Evolutionary conservation across 1,139 yeast genomes (phyloP).

Genomic region (Pneumocystis carinii): DNA sequence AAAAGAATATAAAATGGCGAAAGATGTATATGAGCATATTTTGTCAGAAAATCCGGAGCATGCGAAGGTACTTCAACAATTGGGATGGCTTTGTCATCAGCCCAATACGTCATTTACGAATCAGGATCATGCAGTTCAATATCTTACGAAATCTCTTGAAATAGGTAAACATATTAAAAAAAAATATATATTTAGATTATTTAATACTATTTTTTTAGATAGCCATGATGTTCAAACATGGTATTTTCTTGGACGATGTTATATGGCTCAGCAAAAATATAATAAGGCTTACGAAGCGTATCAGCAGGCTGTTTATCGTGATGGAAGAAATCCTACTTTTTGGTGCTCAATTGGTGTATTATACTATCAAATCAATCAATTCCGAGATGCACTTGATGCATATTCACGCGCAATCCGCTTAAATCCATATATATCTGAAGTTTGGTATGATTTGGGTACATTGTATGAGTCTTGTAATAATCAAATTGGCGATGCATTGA

Average conservation of each 20-base stretch:
- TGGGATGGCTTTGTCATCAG: constrained; percentile 91
- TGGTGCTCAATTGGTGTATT: constrained; percentile 98
- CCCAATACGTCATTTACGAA: constrained; percentile 58
- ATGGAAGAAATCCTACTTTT: constrained; percentile 89
- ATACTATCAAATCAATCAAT: constrained; percentile 89
- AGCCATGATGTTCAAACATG: constrained; percentile 88
- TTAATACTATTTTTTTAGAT: constrained; percentile 31
- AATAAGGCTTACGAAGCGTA: constrained; percentile 95
- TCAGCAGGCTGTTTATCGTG: constrained; percentile 96
- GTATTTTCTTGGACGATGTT: constrained; percentile 92
- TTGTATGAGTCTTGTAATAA: constrained; percentile 92
- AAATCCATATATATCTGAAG: constrained; percentile 91
- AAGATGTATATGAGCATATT: constrained; percentile 89
- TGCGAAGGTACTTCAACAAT: constrained; percentile 86
- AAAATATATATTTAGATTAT: background rate
- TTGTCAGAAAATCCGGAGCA: constrained; percentile 81
- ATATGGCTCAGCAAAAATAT: constrained; percentile 89
- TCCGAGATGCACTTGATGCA: constrained; percentile 92
- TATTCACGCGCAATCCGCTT: constrained; percentile 90
- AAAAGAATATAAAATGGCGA: constrained; percentile 79
- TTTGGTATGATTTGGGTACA: constrained; percentile 96
- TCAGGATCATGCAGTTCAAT: constrained; percentile 66
- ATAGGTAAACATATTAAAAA: constrained; percentile 16
- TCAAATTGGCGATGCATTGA: constrained; percentile 85
- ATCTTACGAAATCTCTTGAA: constrained; percentile 73